Conservation (phyloP, 2,329 filamentous ascomycete genomes). For the Lecanosticta acicola region DNA sequence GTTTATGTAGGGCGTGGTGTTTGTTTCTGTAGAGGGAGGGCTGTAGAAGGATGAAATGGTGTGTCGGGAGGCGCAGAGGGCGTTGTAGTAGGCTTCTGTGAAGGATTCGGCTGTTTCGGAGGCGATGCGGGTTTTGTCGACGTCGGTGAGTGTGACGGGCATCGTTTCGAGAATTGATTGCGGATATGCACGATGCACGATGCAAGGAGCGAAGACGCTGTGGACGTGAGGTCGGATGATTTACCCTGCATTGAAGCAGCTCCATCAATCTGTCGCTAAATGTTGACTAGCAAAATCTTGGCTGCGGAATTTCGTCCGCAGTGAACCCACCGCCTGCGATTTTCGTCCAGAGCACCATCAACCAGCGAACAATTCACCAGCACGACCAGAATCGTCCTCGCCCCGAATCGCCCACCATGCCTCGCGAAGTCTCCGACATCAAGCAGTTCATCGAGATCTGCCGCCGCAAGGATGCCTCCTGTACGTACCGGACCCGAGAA, state of each 20-base stretch:
- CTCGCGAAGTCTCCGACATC: constrained; percentile 96
- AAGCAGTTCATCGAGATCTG: constrained; percentile 99
- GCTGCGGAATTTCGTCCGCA: constrained; percentile 1
- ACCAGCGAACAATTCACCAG: constrained; percentile 8
- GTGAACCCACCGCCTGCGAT: constrained; percentile 6
- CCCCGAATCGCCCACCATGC: constrained; percentile 75
- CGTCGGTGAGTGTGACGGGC: constrained; percentile 25
- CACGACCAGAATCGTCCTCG: constrained; percentile 5
- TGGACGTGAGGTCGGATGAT: no score
- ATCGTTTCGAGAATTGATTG: constrained; percentile 13
- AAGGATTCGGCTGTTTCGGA: constrained; percentile 64
- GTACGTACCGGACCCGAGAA: constrained; percentile 58
- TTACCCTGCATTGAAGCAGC: background rate
- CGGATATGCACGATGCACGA: constrained; percentile 1
- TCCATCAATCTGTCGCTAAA: background rate
- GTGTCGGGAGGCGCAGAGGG: constrained; percentile 57
- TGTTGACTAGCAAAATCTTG: background rate
- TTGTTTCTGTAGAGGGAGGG: constrained; percentile 50
- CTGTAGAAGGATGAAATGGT: constrained; percentile 66
- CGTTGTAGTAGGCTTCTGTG: constrained; percentile 66
- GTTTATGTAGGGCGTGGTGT: constrained; percentile 57
- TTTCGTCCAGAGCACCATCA: constrained; percentile 4
- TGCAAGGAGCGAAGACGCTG: background rate
- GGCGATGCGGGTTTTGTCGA: constrained; percentile 26
- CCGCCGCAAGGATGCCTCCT: constrained; percentile 98